Conservation (phyloP, 257 asterid species). For the Petrea volubilis region DNA sequence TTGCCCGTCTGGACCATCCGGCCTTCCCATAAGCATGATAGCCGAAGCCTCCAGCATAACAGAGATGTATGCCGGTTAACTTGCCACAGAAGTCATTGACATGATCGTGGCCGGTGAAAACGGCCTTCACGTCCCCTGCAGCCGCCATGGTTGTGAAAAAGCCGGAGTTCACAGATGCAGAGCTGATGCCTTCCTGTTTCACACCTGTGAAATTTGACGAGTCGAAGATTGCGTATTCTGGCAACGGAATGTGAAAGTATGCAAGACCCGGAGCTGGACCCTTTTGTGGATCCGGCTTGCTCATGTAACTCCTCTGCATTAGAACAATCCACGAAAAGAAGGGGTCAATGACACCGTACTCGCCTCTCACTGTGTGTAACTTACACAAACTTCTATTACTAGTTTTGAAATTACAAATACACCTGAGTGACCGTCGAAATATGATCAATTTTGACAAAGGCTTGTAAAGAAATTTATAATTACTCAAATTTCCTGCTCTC, state of each 20-base stretch:
- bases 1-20: slow-evolving; percentile 97
- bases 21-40: slow-evolving; percentile 95
- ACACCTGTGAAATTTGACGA: slow-evolving; percentile 78
- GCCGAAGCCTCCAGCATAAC: slow-evolving; percentile 97
- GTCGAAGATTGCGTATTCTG: slow-evolving; percentile 78
- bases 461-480: no score
- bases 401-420: no score
- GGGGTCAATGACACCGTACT: no score
- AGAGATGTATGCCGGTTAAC: slow-evolving; percentile 62
- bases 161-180: slow-evolving; percentile 83
- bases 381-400: no score
- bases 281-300: slow-evolving; percentile 60
- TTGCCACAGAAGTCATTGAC: slow-evolving; percentile 90
- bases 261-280: slow-evolving; percentile 80
- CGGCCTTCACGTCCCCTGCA: slow-evolving; percentile 93
- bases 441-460: no score
- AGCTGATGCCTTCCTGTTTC: slow-evolving; percentile 86
- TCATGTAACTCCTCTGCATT: slow-evolving; percentile 60
- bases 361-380: no score
- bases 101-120: slow-evolving; percentile 92
- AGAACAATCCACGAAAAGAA: no score
- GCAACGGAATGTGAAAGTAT: slow-evolving; percentile 93
- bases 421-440: no score
- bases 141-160: slow-evolving; percentile 82
- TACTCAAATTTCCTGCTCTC: no score